Evolutionary conservation across 805 yeast species (phyloP).

Genomic region (Candida fluviatilis): DNA sequence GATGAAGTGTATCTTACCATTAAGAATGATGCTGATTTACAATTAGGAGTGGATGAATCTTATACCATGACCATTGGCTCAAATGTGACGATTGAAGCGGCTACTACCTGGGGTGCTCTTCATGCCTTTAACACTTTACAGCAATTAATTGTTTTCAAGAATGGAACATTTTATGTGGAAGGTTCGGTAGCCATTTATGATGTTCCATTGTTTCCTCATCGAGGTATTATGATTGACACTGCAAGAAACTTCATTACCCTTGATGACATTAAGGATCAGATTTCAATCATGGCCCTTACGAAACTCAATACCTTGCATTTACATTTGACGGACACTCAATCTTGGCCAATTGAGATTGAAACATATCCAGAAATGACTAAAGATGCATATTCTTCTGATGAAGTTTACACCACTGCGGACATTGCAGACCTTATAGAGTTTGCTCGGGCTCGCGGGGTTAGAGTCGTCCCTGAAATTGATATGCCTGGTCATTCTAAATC

Average conservation of each 20-base stretch:
- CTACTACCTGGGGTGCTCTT: constrained; percentile 40
- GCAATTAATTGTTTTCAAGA: constrained; percentile 31
- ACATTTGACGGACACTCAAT: constrained; percentile 37
- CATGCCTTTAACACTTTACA: constrained; percentile 38
- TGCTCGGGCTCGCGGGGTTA: constrained; percentile 33
- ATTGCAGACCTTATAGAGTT: constrained; percentile 24
- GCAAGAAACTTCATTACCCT: constrained; percentile 32
- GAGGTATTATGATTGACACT: constrained; percentile 38
- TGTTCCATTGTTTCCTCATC: constrained; percentile 30
- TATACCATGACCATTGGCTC: constrained; percentile 19
- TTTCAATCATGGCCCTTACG: constrained; percentile 34
- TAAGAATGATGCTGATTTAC: constrained; percentile 19
- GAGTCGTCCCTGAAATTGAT: constrained; percentile 40
- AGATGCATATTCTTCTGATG: constrained; percentile 33
- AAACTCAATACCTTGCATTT: constrained; percentile 40
- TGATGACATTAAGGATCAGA: constrained; percentile 24
- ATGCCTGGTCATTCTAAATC: constrained; percentile 40
- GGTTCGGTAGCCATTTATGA: constrained; percentile 29
- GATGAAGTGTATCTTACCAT: background rate
- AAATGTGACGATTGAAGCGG: constrained; percentile 21
- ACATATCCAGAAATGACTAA: constrained; percentile 33
- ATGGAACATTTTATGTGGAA: constrained; percentile 24
- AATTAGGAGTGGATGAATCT: constrained; percentile 34
- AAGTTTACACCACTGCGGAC: constrained; percentile 25
- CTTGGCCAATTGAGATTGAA: constrained; percentile 35